Evolutionary conservation across 2,329 filamentous ascomycete genomes (phyloP), one percentile per base, ranked within the genome.

Genomic region (Calcarisporium arbuscula): DNA sequence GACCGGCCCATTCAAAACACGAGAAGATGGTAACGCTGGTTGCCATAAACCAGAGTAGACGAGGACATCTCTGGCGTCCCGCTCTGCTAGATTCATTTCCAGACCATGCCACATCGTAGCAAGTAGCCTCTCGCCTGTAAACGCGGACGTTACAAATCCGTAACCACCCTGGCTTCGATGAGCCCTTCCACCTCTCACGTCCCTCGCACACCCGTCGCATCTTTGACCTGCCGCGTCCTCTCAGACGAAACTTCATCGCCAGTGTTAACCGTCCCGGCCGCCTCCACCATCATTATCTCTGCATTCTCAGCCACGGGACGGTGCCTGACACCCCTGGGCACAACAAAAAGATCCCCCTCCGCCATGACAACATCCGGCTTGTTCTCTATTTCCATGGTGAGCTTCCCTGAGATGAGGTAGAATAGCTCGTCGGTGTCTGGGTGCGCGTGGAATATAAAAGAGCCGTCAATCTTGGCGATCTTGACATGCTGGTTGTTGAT

Each of bases 391-490:
- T 58, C 51, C 36, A 63, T 54, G 0, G 40, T 52, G 8, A 64
- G 30, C 5, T 52, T 52, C 8, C 62, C 62, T 0, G 52, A 53
- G 0, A 66, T 34, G 6, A 62, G 36, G 28, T 62, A 63, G 33
- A 65, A 66, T 2, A 63, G 41, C 19, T 66, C 62, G 28, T 65
- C 63, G 2, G 60, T 60, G 6, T 62, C 52, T 1, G 56, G 56
- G 28, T 65, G 63, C 0, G 57, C 47, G 31, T 66, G 62, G 52
- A 58, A 64, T 16, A 65, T 53, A 28, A 65, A 65, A 10, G 45
- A 41, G 2, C 60, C 62, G 36, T 61, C 50, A 6, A 63, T 51
- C 17, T 58, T 61, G 32, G 57, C 61, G 28, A 65, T 47, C 42
- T 64, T 62, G 32, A 66, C 51, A 19, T 65, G 57, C 16, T 60